phyloP scores from a whole-genome alignment of 2,329 filamentous ascomycete species.

The Claviceps purpurea region DNA sequence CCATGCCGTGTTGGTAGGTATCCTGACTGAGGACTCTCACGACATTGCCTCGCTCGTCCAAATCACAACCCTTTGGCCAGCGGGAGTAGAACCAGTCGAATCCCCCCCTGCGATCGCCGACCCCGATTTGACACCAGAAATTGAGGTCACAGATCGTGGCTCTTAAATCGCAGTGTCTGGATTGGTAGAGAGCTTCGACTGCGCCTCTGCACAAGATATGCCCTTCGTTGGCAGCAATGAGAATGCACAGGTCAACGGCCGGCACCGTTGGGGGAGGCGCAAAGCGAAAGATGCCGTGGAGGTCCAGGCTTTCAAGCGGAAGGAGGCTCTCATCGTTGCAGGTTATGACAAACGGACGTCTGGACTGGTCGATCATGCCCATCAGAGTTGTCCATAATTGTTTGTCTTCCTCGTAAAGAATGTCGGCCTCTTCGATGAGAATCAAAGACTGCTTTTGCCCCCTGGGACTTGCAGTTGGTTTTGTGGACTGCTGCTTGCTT shows the following conservation, averaged over 20 bases:
- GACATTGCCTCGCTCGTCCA: conserved; percentile 51
- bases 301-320: conserved; percentile 56
- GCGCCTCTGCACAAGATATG: conserved; percentile 60
- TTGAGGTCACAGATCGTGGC: conserved; percentile 73
- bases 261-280: conserved; percentile 49
- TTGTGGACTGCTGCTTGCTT: conserved; percentile 17
- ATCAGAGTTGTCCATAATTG: conserved; percentile 83
- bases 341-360: conserved; percentile 84
- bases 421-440: conserved; percentile 82
- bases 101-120: conserved; percentile 79
- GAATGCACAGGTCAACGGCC: conserved; percentile 66
- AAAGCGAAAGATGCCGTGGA: conserved; percentile 78
- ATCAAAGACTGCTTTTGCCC: conserved; percentile 88
- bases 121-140: conserved; percentile 93
- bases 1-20: conserved; percentile 70
- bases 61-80: conserved; percentile 59
- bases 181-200: conserved; percentile 55
- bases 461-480: conserved; percentile 19
- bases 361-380: conserved; percentile 68
- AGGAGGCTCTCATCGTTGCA: conserved; percentile 86
- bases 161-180: conserved; percentile 59
- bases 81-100: conserved; percentile 79
- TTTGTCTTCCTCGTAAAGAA: conserved; percentile 90
- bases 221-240: conserved; percentile 78
- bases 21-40: conserved; percentile 69